Evolutionary conservation across 768 basidiomycete genomes (phyloP), one percentile per base, ranked within the genome.

Genomic region (Termitomyces sp.): DNA sequence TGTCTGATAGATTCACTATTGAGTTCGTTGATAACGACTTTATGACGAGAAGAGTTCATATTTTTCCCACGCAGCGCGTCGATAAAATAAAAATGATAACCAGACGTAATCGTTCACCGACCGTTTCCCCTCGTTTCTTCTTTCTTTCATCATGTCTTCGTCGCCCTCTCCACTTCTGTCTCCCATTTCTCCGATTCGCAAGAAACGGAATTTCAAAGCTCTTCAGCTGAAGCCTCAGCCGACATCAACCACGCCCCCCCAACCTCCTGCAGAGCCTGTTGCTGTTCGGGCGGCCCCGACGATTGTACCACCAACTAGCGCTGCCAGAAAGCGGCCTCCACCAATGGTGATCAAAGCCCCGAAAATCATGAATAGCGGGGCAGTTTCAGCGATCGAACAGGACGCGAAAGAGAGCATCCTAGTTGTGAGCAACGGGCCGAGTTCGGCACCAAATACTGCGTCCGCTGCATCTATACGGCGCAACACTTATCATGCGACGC

Each of bases 131-230:
- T 53, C 47, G 7, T 56, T 57, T 38, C 38, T 53, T 54, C 38
- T 9, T 13, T 53, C 42, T 36, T 42, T 56, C 53, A 44, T 49
- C 44, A 57, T 59, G 53, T 54, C 59, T 36, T 49, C 59, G 30
- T 58, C 61, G 55, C 53, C 60, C 26, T 51, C 63, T 33, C 26
- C 52, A 46, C n/a, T 58, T 5, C 1, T 62, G 30, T 62, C 65
- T 18, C 57, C 65, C 18, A 16, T 61, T 14, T 63, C 66, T 18
- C 85, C 87, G 54, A 82, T 92, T 61, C 88, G 92, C 73, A 92
- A 92, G 80, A 94, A 94, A 72, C 86, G 92, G 61, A 94, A 94
- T 70, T 93, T 92, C 82, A 94, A 92, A 73, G 85, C 81, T 40
- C 82, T 94, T 9, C 84, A 87, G 74, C 85, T 94, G 68, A 79